Evolutionary conservation across 73 alveolate genomes (phyloP).

Genomic region (Paramecium tetraurelia): DNA sequence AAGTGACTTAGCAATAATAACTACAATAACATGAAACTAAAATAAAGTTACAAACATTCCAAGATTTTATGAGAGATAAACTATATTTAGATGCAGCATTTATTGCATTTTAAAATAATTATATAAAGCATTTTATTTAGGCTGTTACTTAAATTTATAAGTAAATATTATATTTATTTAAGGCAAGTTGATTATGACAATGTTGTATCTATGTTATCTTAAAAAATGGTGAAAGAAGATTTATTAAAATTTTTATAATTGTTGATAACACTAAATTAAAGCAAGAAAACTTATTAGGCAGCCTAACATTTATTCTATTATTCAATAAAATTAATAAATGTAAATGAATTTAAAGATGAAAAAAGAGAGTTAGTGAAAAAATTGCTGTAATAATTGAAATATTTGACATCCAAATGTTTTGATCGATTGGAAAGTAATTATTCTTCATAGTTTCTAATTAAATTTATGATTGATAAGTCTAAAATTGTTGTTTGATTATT

Average conservation of each 20-base stretch:
- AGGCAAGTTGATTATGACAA: not conserved
- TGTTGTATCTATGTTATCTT: not conserved
- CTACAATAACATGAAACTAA: conserved; percentile 72
- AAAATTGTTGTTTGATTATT: conserved; percentile 7
- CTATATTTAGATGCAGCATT: conserved; percentile 89
- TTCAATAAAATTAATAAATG: not conserved
- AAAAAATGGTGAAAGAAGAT: conserved; percentile 37
- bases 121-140: conserved; percentile 74
- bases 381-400: not conserved
- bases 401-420: not conserved
- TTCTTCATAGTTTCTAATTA: not conserved
- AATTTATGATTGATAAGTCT: conserved; percentile 7
- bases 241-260: not conserved
- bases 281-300: not conserved
- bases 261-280: not conserved
- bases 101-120: conserved; percentile 84
- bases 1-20: conserved; percentile 77
- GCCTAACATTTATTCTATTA: conserved; percentile 1
- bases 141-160: conserved; percentile 74
- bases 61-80: conserved; percentile 78
- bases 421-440: conserved; percentile 21
- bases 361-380: not conserved
- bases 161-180: conserved; percentile 22
- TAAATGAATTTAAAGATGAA: not conserved
- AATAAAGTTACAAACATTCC: conserved; percentile 81